phyloP scores from a whole-genome alignment of 2,329 filamentous ascomycete genomes.

The Tolypocladium nubicola region DNA sequence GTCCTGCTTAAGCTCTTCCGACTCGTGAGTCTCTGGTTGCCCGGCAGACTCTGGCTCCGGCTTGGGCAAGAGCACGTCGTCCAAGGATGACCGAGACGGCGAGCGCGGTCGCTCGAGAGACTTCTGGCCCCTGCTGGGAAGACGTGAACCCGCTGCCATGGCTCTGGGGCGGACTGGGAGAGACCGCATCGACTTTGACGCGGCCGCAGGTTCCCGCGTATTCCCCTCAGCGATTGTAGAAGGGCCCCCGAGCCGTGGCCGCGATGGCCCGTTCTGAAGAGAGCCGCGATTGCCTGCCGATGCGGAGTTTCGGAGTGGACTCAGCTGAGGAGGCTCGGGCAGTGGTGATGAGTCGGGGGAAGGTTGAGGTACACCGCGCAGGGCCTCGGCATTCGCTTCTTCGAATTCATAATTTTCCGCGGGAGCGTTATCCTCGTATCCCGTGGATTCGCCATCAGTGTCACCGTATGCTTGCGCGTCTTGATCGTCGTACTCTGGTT shows the following conservation, averaged over 20 bases:
- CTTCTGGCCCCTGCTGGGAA: constrained; percentile 1
- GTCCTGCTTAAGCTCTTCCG: background rate
- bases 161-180: constrained; percentile 11
- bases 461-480: constrained; percentile 11
- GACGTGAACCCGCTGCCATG: constrained; percentile 1
- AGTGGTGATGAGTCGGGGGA: constrained; percentile 32
- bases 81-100: constrained; percentile 19
- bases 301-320: constrained; percentile 40
- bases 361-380: constrained; percentile 5
- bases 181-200: constrained; percentile 14
- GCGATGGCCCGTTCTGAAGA: constrained; percentile 10
- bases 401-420: constrained; percentile 31
- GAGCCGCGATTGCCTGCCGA: constrained; percentile 38
- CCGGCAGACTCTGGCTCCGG: constrained; percentile 7
- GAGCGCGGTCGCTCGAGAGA: constrained; percentile 11
- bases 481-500: constrained; percentile 14
- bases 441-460: constrained; percentile 15
- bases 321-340: constrained; percentile 34
- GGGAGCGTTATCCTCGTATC: constrained; percentile 33
- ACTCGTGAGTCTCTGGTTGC: background rate
- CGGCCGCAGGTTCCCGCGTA: constrained; percentile 28
- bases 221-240: constrained; percentile 38
- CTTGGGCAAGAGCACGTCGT: constrained; percentile 20
- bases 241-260: constrained; percentile 28
- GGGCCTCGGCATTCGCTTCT: constrained; percentile 29